Conservation (phyloP, 176 grass and related monocot genomes). For the Elymus sibiricus region DNA sequence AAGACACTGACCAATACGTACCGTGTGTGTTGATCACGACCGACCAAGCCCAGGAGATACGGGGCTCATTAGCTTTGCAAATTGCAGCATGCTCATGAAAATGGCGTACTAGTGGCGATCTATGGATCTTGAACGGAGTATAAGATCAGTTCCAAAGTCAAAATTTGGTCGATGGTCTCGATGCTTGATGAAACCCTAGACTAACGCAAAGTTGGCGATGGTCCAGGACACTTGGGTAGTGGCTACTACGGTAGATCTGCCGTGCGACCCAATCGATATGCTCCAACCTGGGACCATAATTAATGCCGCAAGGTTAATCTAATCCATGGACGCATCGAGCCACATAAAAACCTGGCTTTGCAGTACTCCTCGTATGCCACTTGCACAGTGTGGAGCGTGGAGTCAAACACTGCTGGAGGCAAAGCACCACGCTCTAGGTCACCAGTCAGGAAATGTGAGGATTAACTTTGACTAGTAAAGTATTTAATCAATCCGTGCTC, state of each 20-base stretch:
- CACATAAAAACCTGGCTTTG: constrained; percentile 30
- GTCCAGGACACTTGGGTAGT: no score
- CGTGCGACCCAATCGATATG: no score
- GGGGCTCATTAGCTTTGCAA: neutral
- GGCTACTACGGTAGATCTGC: no score
- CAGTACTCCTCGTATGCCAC: neutral
- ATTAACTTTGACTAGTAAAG: neutral
- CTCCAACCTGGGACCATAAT: neutral
- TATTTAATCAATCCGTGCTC: constrained; percentile 6
- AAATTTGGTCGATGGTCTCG: no score
- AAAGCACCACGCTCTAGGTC: constrained; percentile 29
- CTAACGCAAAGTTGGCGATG: no score
- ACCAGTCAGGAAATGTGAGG: constrained; percentile 14
- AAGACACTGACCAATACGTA: neutral
- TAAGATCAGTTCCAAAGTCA: no score
- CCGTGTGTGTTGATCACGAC: constrained; percentile 23
- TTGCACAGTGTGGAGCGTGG: constrained; percentile 18
- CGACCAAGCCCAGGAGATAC: constrained; percentile 29
- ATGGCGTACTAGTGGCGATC: no score
- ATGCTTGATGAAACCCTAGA: no score
- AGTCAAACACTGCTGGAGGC: constrained; percentile 57
- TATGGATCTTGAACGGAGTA: no score
- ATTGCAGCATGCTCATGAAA: no score
- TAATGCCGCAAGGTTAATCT: neutral
- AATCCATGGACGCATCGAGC: constrained; percentile 42